Conservation (phyloP, 2,329 filamentous ascomycete species). For the Gaeumannomyces sp. region DNA sequence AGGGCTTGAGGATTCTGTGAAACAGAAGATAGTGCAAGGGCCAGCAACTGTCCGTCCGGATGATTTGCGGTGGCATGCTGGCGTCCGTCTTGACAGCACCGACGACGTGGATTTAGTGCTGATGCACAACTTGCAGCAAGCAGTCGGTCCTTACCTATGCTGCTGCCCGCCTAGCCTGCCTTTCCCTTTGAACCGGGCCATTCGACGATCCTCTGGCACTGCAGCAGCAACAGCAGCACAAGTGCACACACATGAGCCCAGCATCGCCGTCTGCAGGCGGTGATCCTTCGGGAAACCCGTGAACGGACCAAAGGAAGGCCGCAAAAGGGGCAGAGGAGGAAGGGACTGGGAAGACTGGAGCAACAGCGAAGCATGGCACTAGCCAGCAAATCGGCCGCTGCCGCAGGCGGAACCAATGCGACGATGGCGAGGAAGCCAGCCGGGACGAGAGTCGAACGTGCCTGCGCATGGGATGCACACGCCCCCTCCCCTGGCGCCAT, state of each 20-base stretch:
- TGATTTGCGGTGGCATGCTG: not conserved
- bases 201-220: not conserved
- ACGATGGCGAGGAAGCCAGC: not conserved
- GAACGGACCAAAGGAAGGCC: not conserved
- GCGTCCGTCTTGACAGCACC: not conserved
- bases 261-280: not conserved
- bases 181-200: not conserved
- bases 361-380: not conserved
- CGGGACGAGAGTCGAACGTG: not conserved
- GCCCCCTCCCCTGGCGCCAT: not conserved
- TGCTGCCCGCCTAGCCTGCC: not conserved
- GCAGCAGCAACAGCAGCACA: too few relatives aligned
- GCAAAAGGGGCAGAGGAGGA: not conserved
- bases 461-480: not conserved
- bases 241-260: not conserved
- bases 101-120: not conserved
- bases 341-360: not conserved
- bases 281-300: too few relatives aligned
- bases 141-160: not conserved
- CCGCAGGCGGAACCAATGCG: not conserved
- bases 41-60: not conserved
- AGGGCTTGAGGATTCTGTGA: not conserved
- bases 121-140: slow-evolving; percentile 1
- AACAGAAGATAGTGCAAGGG: not conserved
- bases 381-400: not conserved